A percentile compares a stretch with the other conserved stretches of the same genome.
Conservation (phyloP, 768 basidiomycete species). For the Psilocybe cyanescens region DNA sequence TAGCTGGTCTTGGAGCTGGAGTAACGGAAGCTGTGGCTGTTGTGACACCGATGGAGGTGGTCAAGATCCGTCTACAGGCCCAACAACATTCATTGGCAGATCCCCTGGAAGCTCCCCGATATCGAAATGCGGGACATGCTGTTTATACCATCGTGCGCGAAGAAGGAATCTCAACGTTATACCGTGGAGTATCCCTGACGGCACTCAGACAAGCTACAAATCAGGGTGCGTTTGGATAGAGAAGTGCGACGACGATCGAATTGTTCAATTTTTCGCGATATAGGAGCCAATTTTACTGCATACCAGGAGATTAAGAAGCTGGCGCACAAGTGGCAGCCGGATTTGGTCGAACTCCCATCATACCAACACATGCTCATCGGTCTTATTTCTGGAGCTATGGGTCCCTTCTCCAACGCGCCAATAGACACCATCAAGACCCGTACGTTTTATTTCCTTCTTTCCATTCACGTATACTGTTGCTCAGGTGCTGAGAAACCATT, state of each 20-base stretch:
- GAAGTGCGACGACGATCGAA: background rate
- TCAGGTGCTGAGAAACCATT: background rate
- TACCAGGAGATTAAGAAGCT: slow-evolving; percentile 96
- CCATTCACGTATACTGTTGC: too few relatives aligned
- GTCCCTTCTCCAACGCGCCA: slow-evolving; percentile 97
- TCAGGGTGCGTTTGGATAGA: slow-evolving; percentile 61
- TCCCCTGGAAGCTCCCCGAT: slow-evolving; percentile 90
- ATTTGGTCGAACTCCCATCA: slow-evolving; percentile 78
- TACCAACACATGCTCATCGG: slow-evolving; percentile 97
- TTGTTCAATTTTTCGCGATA: background rate
- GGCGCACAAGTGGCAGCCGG: slow-evolving; percentile 79
- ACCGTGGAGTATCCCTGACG: slow-evolving; percentile 92
- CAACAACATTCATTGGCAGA: slow-evolving; percentile 97
- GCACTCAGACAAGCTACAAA: slow-evolving; percentile 97
- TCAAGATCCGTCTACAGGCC: slow-evolving; percentile 97
- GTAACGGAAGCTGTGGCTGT: slow-evolving; percentile 94
- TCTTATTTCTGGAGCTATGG: slow-evolving; percentile 95
- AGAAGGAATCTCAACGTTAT: slow-evolving; percentile 84
- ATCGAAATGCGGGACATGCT: slow-evolving; percentile 96
- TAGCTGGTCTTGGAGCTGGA: slow-evolving; percentile 94
- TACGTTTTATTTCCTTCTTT: slow-evolving; percentile 37
- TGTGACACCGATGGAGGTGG: slow-evolving; percentile 99
- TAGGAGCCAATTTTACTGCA: slow-evolving; percentile 95
- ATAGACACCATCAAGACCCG: slow-evolving; percentile 96
- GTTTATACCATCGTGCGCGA: slow-evolving; percentile 93